These are phyloP conservation scores for Macrolepiota fuliginosa DNA, from an alignment of 768 basidiomycete genomes.

Conservation along the genomic window DNA sequence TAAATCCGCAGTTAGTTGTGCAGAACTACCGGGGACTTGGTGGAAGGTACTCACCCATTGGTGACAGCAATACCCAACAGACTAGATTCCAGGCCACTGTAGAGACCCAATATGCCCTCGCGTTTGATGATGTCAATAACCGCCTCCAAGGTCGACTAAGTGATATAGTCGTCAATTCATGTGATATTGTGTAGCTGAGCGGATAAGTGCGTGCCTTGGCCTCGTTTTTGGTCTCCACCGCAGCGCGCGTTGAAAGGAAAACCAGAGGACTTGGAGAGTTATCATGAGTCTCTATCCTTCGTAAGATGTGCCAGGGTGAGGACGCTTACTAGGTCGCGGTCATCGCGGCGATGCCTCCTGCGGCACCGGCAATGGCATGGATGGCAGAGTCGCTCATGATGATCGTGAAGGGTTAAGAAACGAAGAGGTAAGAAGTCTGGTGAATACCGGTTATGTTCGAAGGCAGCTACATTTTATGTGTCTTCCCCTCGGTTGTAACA, in stretches of 20 bases:
- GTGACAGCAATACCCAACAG: constrained; percentile 91
- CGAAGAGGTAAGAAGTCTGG: background rate
- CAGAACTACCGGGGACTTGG: background rate
- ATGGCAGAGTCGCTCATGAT: constrained; percentile 76
- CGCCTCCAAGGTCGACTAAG: constrained; percentile 62
- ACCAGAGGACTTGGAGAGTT: constrained; percentile 70
- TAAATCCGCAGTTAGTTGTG: constrained; percentile 1
- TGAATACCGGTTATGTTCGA: background rate
- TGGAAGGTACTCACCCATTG: constrained; percentile 60
- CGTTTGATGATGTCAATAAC: constrained; percentile 74
- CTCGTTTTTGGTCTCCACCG: constrained; percentile 81
- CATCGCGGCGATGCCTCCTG: constrained; percentile 91
- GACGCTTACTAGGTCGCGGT: constrained; percentile 74
- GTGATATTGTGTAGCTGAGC: background rate
- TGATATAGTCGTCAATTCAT: background rate
- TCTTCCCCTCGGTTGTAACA: constrained; percentile 11
- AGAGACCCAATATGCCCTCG: constrained; percentile 84
- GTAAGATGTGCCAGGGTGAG: background rate
- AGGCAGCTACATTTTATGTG: constrained; percentile 15
- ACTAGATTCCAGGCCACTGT: constrained; percentile 83
- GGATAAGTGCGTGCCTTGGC: constrained; percentile 51
- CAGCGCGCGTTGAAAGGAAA: constrained; percentile 89
- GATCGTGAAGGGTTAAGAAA: constrained; percentile 11
- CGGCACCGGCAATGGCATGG: constrained; percentile 85
- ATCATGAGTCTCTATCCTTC: constrained; percentile 11